Evolutionary conservation across 2,329 filamentous ascomycete genomes (phyloP).

Genomic region (Aspergillus sp.): DNA sequence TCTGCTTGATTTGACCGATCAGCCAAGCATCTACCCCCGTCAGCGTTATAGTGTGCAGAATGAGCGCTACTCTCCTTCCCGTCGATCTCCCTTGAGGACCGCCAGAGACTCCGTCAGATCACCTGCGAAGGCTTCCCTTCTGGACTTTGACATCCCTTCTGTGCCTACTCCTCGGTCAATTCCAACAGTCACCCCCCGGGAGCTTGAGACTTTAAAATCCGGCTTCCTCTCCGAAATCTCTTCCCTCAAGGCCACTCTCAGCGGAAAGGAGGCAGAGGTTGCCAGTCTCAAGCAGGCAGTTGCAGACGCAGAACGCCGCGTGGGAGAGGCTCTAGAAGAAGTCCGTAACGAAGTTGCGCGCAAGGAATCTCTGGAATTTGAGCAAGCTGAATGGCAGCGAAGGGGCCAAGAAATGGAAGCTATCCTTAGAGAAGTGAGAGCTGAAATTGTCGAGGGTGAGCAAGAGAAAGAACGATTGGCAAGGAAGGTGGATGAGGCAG

Average conservation of each 20-base stretch:
- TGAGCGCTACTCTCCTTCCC: conserved; percentile 41
- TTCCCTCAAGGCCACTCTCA: conserved; percentile 86
- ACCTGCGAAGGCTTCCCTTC: conserved; percentile 64
- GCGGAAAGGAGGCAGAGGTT: conserved; percentile 90
- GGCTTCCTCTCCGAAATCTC: conserved; percentile 90
- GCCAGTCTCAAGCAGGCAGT: conserved; percentile 83
- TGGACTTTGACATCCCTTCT: conserved; percentile 93
- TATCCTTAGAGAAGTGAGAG: conserved; percentile 75
- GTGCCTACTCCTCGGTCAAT: conserved; percentile 89
- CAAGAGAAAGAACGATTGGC: conserved; percentile 79
- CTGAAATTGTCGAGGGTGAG: conserved; percentile 76
- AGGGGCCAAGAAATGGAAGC: conserved; percentile 83
- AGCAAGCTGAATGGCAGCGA: conserved; percentile 81
- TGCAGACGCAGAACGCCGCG: conserved; percentile 85
- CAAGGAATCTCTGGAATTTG: conserved; percentile 71
- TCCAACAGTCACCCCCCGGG: conserved; percentile 85
- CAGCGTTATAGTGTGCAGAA: conserved; percentile 49
- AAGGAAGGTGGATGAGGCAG: conserved; percentile 73
- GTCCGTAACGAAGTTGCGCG: conserved; percentile 73
- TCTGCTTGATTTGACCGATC: conserved; percentile 86
- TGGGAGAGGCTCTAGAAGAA: conserved; percentile 81
- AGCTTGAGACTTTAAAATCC: conserved; percentile 90
- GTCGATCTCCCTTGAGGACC: conserved; percentile 48
- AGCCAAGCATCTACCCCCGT: conserved; percentile 60
- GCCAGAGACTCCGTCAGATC: conserved; percentile 39